Conservation (phyloP, 257 asterid species). For the Thymus quinquecostatus region DNA sequence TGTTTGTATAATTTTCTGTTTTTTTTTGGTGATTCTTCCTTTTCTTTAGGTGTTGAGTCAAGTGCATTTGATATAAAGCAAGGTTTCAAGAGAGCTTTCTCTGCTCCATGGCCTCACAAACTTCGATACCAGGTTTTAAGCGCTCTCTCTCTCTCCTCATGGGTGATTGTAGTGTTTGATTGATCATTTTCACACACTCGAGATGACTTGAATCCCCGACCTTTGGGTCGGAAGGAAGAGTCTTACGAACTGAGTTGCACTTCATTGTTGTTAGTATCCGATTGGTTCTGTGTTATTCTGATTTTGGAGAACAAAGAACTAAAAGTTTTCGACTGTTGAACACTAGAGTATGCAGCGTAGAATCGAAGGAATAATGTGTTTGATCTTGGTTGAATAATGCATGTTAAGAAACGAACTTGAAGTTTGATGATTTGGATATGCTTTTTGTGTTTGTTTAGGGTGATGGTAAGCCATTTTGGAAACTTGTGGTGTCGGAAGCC, state of each 20-base stretch:
- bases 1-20: background rate
- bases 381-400: too few species aligned
- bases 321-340: background rate
- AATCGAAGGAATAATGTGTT: too few species aligned
- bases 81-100: constrained; percentile 84
- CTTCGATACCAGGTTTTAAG: constrained; percentile 84
- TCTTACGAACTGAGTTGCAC: too few species aligned
- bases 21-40: background rate
- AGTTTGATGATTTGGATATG: constrained; percentile 19
- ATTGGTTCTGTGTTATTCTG: background rate
- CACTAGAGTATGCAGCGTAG: background rate
- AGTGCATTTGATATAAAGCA: constrained; percentile 76
- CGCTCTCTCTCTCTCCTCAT: background rate
- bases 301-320: background rate
- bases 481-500: constrained; percentile 85
- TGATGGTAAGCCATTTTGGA: constrained; percentile 96
- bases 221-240: too few species aligned
- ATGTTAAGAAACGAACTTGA: background rate
- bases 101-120: constrained; percentile 90
- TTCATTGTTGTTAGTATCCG: too few species aligned
- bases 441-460: constrained; percentile 49
- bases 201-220: too few species aligned
- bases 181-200: too few species aligned
- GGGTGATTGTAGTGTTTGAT: background rate
- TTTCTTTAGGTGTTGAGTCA: constrained; percentile 57